Conservation (phyloP, 805 yeast genomes). For the Candida coquimbonensis region DNA sequence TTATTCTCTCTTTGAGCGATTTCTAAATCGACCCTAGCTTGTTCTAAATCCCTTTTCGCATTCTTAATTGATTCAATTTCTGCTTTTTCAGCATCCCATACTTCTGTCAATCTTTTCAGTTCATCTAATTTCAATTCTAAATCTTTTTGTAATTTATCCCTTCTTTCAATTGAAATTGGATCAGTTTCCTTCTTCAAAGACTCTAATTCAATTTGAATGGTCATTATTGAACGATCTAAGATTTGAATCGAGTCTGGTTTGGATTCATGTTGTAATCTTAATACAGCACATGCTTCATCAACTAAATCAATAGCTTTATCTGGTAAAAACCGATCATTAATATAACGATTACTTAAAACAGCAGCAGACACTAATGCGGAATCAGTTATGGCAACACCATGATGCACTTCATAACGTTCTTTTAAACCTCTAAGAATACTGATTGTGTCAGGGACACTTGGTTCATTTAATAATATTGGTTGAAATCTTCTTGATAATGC, state of each 20-base stretch:
- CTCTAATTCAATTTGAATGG: conserved; percentile 90
- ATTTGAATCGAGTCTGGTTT: conserved; percentile 92
- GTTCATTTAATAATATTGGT: conserved; percentile 80
- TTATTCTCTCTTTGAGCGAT: conserved; percentile 78
- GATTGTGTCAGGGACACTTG: conserved; percentile 84
- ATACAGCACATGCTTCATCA: conserved; percentile 95
- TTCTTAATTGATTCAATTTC: conserved; percentile 71
- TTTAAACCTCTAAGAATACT: conserved; percentile 89
- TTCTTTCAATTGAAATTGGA: conserved; percentile 71
- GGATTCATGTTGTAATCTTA: conserved; percentile 91
- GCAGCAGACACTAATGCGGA: conserved; percentile 93
- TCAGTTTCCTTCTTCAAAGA: conserved; percentile 91
- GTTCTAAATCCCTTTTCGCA: conserved; percentile 78
- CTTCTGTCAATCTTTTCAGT: conserved; percentile 59
- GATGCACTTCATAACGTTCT: conserved; percentile 93
- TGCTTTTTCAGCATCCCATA: conserved; percentile 81
- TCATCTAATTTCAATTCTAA: conserved; percentile 59
- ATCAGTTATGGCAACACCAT: conserved; percentile 92
- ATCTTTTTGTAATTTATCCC: conserved; percentile 63
- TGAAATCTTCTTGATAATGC: conserved; percentile 93
- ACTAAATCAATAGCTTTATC: conserved; percentile 96
- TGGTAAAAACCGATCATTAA: conserved; percentile 85
- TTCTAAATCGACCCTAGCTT: conserved; percentile 77
- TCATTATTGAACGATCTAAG: conserved; percentile 83
- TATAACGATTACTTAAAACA: conserved; percentile 79